Evolutionary conservation across 257 asterid genomes (phyloP), one percentile per base, ranked within the genome.

Genomic region (Gardenia jasminoides): DNA sequence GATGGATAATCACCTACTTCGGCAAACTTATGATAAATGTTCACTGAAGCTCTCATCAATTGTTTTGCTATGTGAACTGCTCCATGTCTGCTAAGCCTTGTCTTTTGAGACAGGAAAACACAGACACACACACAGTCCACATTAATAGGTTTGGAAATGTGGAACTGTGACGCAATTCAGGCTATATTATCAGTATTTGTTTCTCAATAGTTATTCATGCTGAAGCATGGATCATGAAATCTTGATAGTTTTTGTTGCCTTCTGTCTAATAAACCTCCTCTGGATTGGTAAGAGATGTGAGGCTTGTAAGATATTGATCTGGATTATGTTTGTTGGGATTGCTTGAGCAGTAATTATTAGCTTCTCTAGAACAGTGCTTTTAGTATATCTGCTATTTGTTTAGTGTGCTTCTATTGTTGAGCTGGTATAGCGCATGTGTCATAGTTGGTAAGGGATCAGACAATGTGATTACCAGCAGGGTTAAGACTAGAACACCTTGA

Each of bases 381-480:
- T 71, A 71, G 15, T n/a, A 59, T 24, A 33, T 43, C 17, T 71
- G 16, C 26, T 28, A 7, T 4, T 31, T 47, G 52, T 47, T 28
- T 22, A n/a, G 61, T 20, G 31, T 20, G 13, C 59, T 70, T 47
- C 22, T 44, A n/a, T 71, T 26, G 5, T 10, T 15, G 61, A 26
- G 61, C 61, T 71, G 47, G 76, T 71, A 46, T 7, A 26, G 54
- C n/a, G 59, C n/a, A n/a, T 13, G 13, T 22, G 43, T 71, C 6
- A 16, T 71, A 15, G 76, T 71, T 71, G 44, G n/a, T 71, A 71
- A 19, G 28, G 75, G 19, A 70, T 13, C 30, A 28, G 59, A 71
- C 33, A 44, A 7, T 47, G 7, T 30, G 17, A 47, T 71, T 36
- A 46, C 15, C 16, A 69, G 54, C 39, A 47, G 8, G 13, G 39